Base-by-base conservation (phyloP, 2,329 filamentous ascomycete genomes). In the Pseudocercospora crystallina region DNA sequence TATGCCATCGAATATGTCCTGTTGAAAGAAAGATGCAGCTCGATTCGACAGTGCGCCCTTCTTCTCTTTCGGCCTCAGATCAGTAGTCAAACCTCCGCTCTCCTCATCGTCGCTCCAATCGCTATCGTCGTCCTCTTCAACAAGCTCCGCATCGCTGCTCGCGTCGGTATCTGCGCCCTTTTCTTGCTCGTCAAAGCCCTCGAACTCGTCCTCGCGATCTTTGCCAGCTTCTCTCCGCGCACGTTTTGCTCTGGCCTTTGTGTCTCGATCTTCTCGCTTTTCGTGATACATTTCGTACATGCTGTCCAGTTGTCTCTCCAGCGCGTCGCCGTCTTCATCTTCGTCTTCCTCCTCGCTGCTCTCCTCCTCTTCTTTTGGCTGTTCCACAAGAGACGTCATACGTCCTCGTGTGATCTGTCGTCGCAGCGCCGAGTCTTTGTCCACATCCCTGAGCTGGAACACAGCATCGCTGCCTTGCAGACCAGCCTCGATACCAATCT, bases 1-100 rank as follows among this genome's bases (percentile, higher is more conserved):
- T 47, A 97, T 84, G 34, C 84, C 89, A 60, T 91, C 85, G 76
- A 99, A 99, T 35, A 99, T 86, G 60, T 96, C 91, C 67, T 96
- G 92, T 62, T 88, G 87, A 69, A 99, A 99, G 74, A 99, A 99
- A 54, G 86, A 81, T 8, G 86, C 82, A 8, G 94, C 94, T 57
- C 90, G 83, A 69, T 85, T 91, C 2, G 90, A 95, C n/a, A 97
- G 76, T 9, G 81, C 84, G 26, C 57, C 61, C 31, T 60, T 38
- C 42, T 75, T 76, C 7, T 73, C 70, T 7, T 76, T 57, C 20
- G 73, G 47, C 73, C 74, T 58, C 20, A 91, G 75, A 54, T 87
- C 83, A 1, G 82, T 85, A 40, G 87, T 71, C 4, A 88, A 72
- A 71, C 69, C 59, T 13, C 58, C 56, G 12, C 54, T 61, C 15